Base-by-base conservation (phyloP, 1,139 yeast species). In the Protomyces inundatus region DNA sequence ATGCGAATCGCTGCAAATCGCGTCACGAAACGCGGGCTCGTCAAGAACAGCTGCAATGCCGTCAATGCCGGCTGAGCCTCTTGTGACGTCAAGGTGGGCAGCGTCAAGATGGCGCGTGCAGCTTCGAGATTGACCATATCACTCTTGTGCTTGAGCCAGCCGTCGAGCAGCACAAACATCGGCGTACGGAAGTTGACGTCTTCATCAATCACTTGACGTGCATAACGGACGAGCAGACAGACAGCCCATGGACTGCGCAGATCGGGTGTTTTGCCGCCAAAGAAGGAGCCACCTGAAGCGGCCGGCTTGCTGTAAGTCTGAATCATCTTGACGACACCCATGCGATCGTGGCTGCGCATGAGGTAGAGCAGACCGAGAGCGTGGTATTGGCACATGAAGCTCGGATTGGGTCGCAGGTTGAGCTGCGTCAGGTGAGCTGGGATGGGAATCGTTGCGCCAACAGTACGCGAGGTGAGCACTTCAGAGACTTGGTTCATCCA, bases 401-500 rank as follows among this genome's bases (percentile, higher is more conserved):
- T 84, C 4, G 68, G 64, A 34, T 67, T 65, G 16, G 68, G 67
- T 14, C 66, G 64, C 35, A 64, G 40, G 16, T 57, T 58, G 39
- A 66, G 55, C n/a, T 50, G 40, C 4, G 67, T 34, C 45, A 64
- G 36, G 35, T 55, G 46, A 4, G 65, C 33, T 7, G 66, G 61
- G 12, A 51, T 51, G 12, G 64, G 62, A 45, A 66, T 61, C 50
- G 67, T 64, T 33, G 56, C 34, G 42, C 66, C 64, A 54, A 37
- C 30, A 74, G 89, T 90, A 71, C 82, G 83, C 34, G 89, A 84
- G 66, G 79, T 79, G 61, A 90, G 84, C 9, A 96, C 86, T 74
- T 93, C 98, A 76, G 88, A 90, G 32, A 95, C 85, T 78, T 95
- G 98, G 73, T 90, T 90, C 52, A 93, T 83, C 84, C 96, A 91